phyloP scores from a whole-genome alignment of 345 rosid genomes.

The Clausena lansium region DNA sequence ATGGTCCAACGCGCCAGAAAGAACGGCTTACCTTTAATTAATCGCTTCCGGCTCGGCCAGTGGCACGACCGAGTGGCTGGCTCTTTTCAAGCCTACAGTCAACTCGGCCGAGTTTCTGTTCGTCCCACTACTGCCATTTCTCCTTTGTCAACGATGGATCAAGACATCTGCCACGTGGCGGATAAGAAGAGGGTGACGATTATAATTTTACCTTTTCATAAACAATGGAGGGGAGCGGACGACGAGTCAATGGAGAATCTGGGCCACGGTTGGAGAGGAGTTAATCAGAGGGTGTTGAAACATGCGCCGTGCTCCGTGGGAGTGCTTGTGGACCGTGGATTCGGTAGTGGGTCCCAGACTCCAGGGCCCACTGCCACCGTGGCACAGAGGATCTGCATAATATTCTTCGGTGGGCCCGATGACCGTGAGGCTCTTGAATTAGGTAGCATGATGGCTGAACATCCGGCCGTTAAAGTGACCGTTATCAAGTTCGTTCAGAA shows the following conservation, averaged over 20 bases:
- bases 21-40: conserved; percentile 73
- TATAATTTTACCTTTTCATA: conserved; percentile 75
- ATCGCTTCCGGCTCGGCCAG: conserved; percentile 47
- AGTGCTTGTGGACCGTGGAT: conserved; percentile 80
- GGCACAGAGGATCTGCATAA: conserved; percentile 49
- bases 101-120: conserved; percentile 60
- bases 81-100: conserved; percentile 71
- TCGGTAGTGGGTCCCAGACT: conserved; percentile 40
- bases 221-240: conserved; percentile 53
- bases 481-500: conserved; percentile 47
- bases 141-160: conserved; percentile 61
- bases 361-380: conserved; percentile 16
- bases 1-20: conserved; percentile 62
- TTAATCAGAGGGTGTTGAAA: conserved; percentile 66
- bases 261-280: conserved; percentile 81
- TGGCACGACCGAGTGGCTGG: conserved; percentile 54
- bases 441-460: conserved; percentile 75
- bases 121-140: conserved; percentile 67
- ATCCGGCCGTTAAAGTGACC: conserved; percentile 57
- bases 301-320: conserved; percentile 75
- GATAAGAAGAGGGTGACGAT: conserved; percentile 56
- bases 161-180: conserved; percentile 85
- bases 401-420: conserved; percentile 83
- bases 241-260: conserved; percentile 45
- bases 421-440: conserved; percentile 76